These are phyloP conservation scores for Talaromyces thailandensis DNA, from an alignment of 495 filamentous ascomycete genomes.

Conservation along the genomic window DNA sequence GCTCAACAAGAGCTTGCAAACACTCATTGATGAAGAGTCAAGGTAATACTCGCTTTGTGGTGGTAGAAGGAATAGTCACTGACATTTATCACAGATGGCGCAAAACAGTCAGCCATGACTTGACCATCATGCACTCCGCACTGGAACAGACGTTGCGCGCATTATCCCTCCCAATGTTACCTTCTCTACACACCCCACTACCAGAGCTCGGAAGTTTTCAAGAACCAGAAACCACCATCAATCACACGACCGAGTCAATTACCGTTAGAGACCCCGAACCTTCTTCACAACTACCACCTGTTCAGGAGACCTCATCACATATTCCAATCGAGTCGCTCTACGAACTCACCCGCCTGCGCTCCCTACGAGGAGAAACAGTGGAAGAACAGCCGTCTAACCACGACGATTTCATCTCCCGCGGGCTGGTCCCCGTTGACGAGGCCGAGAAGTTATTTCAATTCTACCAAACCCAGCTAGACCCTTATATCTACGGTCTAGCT, in stretches of 20 bases:
- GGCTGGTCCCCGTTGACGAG: slow-evolving; percentile 21
- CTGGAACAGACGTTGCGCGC: slow-evolving; percentile 13
- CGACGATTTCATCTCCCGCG: slow-evolving; percentile 30
- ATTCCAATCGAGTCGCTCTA: slow-evolving; percentile 29
- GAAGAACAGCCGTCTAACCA: slow-evolving; percentile 13
- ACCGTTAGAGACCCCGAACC: slow-evolving; percentile 18
- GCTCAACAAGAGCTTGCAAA: slow-evolving; percentile 36
- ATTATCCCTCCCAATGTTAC: slow-evolving; percentile 13
- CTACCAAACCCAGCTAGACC: slow-evolving; percentile 32
- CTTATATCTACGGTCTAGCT: slow-evolving; percentile 33
- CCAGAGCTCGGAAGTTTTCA: not conserved
- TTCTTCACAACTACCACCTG: slow-evolving; percentile 11
- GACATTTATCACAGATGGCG: slow-evolving; percentile 8
- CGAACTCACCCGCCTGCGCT: slow-evolving; percentile 14
- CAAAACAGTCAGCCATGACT: slow-evolving; percentile 12
- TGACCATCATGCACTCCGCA: slow-evolving; percentile 14
- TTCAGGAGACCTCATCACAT: slow-evolving; percentile 20
- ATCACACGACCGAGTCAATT: slow-evolving; percentile 1
- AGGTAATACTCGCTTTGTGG: slow-evolving; percentile 11
- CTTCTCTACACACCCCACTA: slow-evolving; percentile 6
- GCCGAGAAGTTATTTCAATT: slow-evolving; percentile 25
- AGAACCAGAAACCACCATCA: not conserved
- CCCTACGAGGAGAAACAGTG: slow-evolving; percentile 13
- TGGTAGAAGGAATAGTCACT: not conserved
- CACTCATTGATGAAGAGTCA: slow-evolving; percentile 26